Conservation (phyloP, 176 grass and related monocot genomes). For the Chloris gayana region DNA sequence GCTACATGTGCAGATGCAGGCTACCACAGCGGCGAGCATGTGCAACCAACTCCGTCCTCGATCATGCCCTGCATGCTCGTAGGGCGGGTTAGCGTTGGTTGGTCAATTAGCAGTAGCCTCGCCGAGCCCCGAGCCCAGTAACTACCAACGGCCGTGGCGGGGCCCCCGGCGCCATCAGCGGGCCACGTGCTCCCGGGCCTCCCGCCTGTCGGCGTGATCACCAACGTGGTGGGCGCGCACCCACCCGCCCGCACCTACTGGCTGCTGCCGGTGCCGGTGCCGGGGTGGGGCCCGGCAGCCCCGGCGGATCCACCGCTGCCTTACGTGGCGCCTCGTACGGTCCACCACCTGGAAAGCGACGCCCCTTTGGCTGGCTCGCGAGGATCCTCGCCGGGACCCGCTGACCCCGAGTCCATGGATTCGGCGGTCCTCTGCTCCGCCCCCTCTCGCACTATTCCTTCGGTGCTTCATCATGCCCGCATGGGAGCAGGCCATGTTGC, state of each 20-base stretch:
- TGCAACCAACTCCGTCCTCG: neutral
- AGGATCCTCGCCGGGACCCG: constrained; percentile 17
- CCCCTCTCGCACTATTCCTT: neutral
- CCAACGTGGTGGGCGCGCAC: constrained; percentile 57
- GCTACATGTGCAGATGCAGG: neutral
- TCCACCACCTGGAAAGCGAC: constrained; percentile 46
- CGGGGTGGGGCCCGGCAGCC: too few relatives aligned
- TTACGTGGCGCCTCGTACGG: constrained; percentile 42
- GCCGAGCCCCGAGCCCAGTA: constrained; percentile 41
- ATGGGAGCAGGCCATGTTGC: constrained; percentile 16
- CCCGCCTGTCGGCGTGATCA: constrained; percentile 35
- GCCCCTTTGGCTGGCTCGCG: neutral
- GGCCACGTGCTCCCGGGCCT: constrained; percentile 51
- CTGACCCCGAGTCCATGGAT: constrained; percentile 5
- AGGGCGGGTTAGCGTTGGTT: neutral
- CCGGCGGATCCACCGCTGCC: constrained; percentile 18
- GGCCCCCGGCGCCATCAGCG: neutral
- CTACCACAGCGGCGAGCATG: neutral
- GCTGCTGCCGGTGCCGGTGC: neutral
- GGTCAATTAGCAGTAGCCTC: neutral
- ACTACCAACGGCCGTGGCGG: constrained; percentile 37
- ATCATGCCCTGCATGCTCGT: neutral
- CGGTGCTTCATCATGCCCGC: constrained; percentile 4
- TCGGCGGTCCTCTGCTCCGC: neutral
- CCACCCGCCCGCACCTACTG: neutral